A percentile compares a stretch with the other conserved stretches of the same genome.
These are phyloP conservation scores for Ramaria sp. DNA, from an alignment of 768 basidiomycete species.

Conservation along the genomic window DNA sequence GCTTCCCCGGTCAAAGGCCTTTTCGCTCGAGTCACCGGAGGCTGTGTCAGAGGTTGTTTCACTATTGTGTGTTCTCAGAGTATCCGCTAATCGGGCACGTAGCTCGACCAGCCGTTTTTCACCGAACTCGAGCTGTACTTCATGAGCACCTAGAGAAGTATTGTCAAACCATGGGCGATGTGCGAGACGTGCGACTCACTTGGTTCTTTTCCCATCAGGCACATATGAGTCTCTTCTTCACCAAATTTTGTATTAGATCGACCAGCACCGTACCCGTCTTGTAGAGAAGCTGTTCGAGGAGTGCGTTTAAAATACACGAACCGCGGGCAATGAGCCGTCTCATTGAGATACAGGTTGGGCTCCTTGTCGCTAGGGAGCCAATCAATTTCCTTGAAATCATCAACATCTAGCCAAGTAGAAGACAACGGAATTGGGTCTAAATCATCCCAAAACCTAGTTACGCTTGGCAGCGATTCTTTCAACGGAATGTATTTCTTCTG, in stretches of 20 bases:
- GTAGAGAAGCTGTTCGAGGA: not conserved
- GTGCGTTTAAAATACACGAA: slow-evolving; percentile 68
- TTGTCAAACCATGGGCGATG: slow-evolving; percentile 4
- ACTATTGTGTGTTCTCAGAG: not conserved
- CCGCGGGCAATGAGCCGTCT: slow-evolving; percentile 67
- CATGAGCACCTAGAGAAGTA: slow-evolving; percentile 38
- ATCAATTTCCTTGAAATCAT: slow-evolving; percentile 78
- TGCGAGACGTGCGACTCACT: slow-evolving; percentile 33
- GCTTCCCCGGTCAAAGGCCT: not conserved
- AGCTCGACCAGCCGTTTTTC: slow-evolving; percentile 44
- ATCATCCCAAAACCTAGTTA: slow-evolving; percentile 34
- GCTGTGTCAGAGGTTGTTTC: too few species aligned
- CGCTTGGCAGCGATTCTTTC: slow-evolving; percentile 33
- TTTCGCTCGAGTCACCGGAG: too few species aligned
- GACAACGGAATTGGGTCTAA: slow-evolving; percentile 27
- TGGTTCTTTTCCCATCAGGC: slow-evolving; percentile 62
- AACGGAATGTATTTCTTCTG: slow-evolving; percentile 49
- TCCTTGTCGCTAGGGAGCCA: slow-evolving; percentile 40
- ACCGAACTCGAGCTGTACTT: slow-evolving; percentile 56
- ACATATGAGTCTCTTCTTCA: slow-evolving; percentile 70
- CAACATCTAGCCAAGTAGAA: slow-evolving; percentile 56
- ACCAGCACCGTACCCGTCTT: not conserved
- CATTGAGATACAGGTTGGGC: slow-evolving; percentile 60
- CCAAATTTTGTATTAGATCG: slow-evolving; percentile 65
- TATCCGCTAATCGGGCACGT: slow-evolving; percentile 11